Percentiles rank a stretch among this genome's conserved stretches.
Evolutionary conservation across 2,329 filamentous ascomycete species (phyloP).

Genomic region (Pseudocercospora crystallina): DNA sequence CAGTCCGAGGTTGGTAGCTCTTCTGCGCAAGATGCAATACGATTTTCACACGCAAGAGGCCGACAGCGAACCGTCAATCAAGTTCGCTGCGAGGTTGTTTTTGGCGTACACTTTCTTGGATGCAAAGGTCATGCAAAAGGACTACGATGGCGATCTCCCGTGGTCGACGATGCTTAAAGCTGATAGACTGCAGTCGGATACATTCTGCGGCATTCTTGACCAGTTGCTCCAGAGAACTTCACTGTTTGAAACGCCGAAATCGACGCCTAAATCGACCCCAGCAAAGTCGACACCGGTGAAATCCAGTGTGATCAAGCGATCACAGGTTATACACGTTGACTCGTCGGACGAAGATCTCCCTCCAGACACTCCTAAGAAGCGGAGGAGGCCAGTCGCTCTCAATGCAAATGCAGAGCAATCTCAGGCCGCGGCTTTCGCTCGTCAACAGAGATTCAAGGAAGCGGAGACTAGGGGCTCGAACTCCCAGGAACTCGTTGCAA

Average conservation of each 20-base stretch:
- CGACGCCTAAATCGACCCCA: background rate
- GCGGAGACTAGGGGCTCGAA: constrained; percentile 22
- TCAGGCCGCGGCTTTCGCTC: constrained; percentile 19
- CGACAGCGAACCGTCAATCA: too few species aligned
- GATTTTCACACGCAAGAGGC: too few species aligned
- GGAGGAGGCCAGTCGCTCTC: constrained; percentile 20
- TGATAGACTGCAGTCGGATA: background rate
- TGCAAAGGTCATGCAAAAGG: constrained; percentile 6
- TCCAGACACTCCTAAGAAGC: constrained; percentile 16
- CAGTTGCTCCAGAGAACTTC: constrained; percentile 9
- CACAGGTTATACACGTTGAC: constrained; percentile 10
- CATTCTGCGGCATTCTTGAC: constrained; percentile 11
- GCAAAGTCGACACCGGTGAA: background rate
- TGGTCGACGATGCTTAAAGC: constrained; percentile 4
- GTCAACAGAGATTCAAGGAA: constrained; percentile 21
- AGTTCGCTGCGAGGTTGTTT: constrained; percentile 13
- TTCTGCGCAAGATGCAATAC: background rate
- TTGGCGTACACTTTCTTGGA: constrained; percentile 12
- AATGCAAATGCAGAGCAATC: constrained; percentile 19
- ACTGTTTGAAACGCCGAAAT: constrained; percentile 19
- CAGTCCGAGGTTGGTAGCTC: background rate
- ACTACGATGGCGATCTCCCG: background rate
- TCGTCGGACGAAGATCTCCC: constrained; percentile 20
- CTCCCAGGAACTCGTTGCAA: constrained; percentile 22
- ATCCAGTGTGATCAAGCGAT: background rate